phyloP scores from a whole-genome alignment of 2,329 filamentous ascomycete genomes.

The Plectosphaerella cucumerina region DNA sequence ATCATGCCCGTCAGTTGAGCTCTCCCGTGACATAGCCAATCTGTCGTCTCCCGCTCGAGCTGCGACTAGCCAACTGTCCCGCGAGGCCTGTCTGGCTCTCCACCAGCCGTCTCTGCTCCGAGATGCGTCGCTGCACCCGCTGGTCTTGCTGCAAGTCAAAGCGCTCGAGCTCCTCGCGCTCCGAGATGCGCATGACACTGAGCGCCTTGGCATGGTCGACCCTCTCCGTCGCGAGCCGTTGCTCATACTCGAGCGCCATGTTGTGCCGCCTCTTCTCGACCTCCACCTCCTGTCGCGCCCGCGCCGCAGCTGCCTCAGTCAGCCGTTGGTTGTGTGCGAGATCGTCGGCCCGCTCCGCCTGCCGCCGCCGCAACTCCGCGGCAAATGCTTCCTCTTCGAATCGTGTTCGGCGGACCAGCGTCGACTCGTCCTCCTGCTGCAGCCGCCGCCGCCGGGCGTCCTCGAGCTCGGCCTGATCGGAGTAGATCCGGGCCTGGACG shows the following conservation, averaged over 20 bases:
- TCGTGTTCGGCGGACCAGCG: constrained; percentile 38
- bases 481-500: constrained; percentile 46
- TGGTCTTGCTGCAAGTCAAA: constrained; percentile 42
- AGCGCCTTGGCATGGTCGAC: constrained; percentile 46
- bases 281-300: constrained; percentile 40
- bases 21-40: constrained; percentile 54
- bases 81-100: constrained; percentile 37
- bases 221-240: constrained; percentile 37
- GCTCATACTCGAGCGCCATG: constrained; percentile 45
- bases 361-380: constrained; percentile 28
- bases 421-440: constrained; percentile 39
- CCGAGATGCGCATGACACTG: constrained; percentile 42
- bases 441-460: constrained; percentile 43
- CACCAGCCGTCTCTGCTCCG: constrained; percentile 48
- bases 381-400: constrained; percentile 41
- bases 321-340: constrained; percentile 43
- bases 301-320: constrained; percentile 39
- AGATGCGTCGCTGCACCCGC: constrained; percentile 39
- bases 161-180: constrained; percentile 46
- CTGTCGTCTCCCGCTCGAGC: constrained; percentile 37
- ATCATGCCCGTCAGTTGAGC: constrained; percentile 29
- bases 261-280: constrained; percentile 38
- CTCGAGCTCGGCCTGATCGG: constrained; percentile 44
- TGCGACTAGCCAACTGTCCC: constrained; percentile 23
- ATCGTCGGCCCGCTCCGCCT: constrained; percentile 28